phyloP scores from a whole-genome alignment of 805 yeast genomes.

The Wickerhamiella nectarea region DNA sequence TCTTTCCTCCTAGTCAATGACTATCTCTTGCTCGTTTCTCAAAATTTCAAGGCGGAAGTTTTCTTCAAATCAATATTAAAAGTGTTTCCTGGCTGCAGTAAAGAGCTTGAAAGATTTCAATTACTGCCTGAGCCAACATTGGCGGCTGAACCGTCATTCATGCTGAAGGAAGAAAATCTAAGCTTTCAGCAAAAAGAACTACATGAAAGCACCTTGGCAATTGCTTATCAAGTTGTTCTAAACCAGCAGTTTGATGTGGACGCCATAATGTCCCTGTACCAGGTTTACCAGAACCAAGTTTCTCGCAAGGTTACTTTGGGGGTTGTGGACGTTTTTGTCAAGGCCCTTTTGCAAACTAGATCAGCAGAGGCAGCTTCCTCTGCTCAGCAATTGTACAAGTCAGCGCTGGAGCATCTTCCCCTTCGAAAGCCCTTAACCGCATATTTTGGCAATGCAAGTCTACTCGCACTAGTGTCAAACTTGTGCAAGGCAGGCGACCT shows the following conservation, averaged over 20 bases:
- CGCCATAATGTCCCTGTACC: conserved; percentile 13
- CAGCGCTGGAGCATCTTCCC: conserved; percentile 12
- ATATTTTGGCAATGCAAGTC: not conserved
- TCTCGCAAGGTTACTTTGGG: conserved; percentile 9
- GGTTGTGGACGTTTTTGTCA: conserved; percentile 20
- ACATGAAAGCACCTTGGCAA: conserved; percentile 18
- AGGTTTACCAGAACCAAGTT: conserved; percentile 11
- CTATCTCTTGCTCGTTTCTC: conserved; percentile 17
- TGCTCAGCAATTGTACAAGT: conserved; percentile 16
- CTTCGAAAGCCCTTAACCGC: conserved; percentile 6
- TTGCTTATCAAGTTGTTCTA: conserved; percentile 21
- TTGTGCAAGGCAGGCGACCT: not conserved
- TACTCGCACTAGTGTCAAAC: not conserved
- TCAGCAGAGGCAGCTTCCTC: conserved; percentile 11
- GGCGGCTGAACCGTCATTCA: not conserved
- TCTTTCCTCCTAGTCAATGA: conserved; percentile 18
- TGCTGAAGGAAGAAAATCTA: not conserved
- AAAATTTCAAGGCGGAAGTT: conserved; percentile 16
- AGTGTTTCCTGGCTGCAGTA: conserved; percentile 16
- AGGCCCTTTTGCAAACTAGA: conserved; percentile 11
- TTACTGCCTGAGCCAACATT: not conserved
- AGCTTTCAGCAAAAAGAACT: not conserved
- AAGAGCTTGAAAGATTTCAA: conserved; percentile 12
- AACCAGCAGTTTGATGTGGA: conserved; percentile 14
- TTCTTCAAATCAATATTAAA: conserved; percentile 13